phyloP scores from a whole-genome alignment of 2,329 filamentous ascomycete genomes.

The Xylariaceae sp. region DNA sequence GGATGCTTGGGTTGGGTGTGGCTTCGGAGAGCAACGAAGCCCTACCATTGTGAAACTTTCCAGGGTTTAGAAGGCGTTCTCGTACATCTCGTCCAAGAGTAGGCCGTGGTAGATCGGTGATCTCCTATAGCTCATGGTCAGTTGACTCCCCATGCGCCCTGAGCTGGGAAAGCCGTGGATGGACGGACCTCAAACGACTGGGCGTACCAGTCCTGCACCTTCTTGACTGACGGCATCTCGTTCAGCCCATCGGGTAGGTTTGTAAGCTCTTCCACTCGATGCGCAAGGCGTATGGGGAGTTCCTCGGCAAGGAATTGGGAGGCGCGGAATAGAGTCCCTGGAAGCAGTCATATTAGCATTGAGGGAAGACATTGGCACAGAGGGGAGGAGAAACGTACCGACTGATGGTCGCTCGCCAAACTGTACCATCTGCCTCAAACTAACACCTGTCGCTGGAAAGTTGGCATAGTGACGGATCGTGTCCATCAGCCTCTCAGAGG shows the following conservation, averaged over 20 bases:
- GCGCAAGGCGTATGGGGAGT: conserved; percentile 90
- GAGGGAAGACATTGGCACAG: conserved; percentile 3
- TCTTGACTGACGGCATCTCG: conserved; percentile 95
- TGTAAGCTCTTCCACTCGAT: conserved; percentile 90
- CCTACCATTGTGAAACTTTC: conserved; percentile 47
- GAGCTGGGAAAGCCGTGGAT: conserved; percentile 3
- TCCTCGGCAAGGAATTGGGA: conserved; percentile 98
- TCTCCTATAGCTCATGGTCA: conserved; percentile 60
- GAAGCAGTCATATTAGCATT: conserved; percentile 12
- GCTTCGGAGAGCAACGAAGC: conserved; percentile 69
- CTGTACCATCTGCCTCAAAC: conserved; percentile 97
- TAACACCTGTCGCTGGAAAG: conserved; percentile 94
- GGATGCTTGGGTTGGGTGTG: conserved; percentile 84
- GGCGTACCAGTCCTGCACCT: conserved; percentile 96
- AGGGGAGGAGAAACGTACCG: conserved; percentile 48
- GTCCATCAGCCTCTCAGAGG: conserved; percentile 84
- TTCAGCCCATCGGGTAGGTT: conserved; percentile 91
- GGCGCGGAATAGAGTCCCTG: conserved; percentile 78
- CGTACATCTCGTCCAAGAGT: conserved; percentile 69
- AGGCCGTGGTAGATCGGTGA: conserved; percentile 78
- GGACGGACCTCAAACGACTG: conserved; percentile 86
- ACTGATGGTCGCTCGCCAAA: conserved; percentile 92
- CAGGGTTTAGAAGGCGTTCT: conserved; percentile 68
- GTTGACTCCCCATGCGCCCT: conserved; percentile 18
- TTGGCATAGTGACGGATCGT: conserved; percentile 96